Evolutionary conservation across 495 filamentous ascomycete genomes (phyloP).

Genomic region (Annulohypoxylon maeteangense): DNA sequence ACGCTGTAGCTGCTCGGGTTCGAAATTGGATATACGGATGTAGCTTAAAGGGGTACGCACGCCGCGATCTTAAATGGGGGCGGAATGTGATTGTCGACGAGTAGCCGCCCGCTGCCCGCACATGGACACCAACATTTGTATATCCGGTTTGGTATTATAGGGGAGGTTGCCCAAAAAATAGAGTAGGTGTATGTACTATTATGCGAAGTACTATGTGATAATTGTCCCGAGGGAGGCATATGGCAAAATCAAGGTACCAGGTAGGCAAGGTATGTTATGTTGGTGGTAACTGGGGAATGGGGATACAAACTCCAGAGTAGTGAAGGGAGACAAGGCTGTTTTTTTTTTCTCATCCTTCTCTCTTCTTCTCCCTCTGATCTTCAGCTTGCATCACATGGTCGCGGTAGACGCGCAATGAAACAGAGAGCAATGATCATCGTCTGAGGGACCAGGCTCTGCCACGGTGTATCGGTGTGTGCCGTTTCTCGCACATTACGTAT

Average conservation of each 20-base stretch:
- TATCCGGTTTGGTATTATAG: conserved; percentile 21
- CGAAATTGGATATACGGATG: conserved; percentile 35
- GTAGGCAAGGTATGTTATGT: background rate
- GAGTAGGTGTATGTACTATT: conserved; percentile 3
- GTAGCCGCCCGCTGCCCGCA: conserved; percentile 38
- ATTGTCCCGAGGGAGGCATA: conserved; percentile 1
- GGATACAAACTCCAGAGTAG: background rate
- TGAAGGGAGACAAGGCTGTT: background rate
- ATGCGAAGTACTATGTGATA: background rate
- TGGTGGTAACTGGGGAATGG: background rate
- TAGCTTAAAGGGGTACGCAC: conserved; percentile 39
- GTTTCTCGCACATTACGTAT: conserved; percentile 10
- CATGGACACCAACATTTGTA: background rate
- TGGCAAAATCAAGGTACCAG: background rate
- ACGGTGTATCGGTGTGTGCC: conserved; percentile 10
- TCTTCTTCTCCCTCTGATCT: background rate
- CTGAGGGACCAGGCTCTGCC: conserved; percentile 8
- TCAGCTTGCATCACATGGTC: conserved; percentile 26
- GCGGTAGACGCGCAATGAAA: conserved; percentile 19
- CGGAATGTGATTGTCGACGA: conserved; percentile 33
- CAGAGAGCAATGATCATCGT: conserved; percentile 28
- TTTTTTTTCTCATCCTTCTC: background rate
- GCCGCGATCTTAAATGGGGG: conserved; percentile 35
- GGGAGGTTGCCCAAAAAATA: conserved; percentile 34
- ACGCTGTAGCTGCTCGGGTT: conserved; percentile 22